phyloP scores from a whole-genome alignment of 371 early-diverging fungal genomes.

The Entomophthora muscae region DNA sequence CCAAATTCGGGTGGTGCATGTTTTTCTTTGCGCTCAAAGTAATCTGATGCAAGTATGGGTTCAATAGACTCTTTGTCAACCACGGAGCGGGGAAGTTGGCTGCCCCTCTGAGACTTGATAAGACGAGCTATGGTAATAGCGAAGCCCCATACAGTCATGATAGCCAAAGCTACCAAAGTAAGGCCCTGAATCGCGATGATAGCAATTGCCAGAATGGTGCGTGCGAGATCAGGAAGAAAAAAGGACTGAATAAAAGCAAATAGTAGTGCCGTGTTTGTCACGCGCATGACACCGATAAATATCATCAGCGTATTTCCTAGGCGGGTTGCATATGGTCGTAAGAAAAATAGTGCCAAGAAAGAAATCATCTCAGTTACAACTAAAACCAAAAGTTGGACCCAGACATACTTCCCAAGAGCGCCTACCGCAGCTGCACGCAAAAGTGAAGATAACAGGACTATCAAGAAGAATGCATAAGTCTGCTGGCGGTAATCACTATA shows the following conservation, averaged over 20 bases:
- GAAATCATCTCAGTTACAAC: not conserved
- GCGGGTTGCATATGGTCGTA: constrained; percentile 1
- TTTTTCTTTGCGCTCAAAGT: not conserved
- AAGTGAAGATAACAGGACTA: constrained; percentile 13
- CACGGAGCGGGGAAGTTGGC: not conserved
- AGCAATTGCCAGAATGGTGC: not conserved
- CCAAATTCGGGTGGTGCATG: not conserved
- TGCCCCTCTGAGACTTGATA: not conserved
- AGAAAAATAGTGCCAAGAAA: constrained; percentile 1
- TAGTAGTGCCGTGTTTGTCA: not conserved
- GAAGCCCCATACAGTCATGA: constrained; percentile 5
- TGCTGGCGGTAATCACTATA: constrained; percentile 17
- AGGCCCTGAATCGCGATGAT: constrained; percentile 1
- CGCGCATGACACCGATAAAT: constrained; percentile 3
- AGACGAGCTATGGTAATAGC: not conserved
- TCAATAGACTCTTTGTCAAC: not conserved
- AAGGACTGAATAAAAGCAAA: constrained; percentile 7
- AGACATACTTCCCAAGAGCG: constrained; percentile 1
- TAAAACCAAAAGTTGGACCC: not conserved
- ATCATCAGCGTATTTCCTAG: constrained; percentile 3
- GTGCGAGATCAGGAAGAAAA: not conserved
- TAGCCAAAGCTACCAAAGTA: not conserved
- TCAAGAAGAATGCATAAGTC: constrained; percentile 18
- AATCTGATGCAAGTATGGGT: not conserved
- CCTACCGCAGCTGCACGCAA: constrained; percentile 16